Evolutionary conservation across 345 rosid genomes (phyloP), one percentile per base, ranked within the genome.

Genomic region (Camelina laxa): DNA sequence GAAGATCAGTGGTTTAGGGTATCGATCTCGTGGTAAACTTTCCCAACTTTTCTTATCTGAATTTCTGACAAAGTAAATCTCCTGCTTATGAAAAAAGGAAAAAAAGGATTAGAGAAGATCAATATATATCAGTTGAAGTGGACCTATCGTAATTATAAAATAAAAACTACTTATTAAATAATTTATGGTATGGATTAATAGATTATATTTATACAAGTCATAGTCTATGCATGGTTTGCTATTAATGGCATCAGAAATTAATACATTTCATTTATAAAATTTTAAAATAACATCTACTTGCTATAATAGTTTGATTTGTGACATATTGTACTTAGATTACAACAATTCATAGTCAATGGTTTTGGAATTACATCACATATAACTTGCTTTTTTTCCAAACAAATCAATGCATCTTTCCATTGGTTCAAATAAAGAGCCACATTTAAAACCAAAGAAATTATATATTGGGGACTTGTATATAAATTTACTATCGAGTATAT

Each of bases 1-100:
- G 82, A 91, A 93, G 15, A 93, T 78, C 15, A 91, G 73, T 44
- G 93, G 88, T 41, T 82, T 87, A n/a, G 88, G 83, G 80, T 87
- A 85, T 35, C 60, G 75, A 6, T 82, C 61, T 58, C 79, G 66
- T 16, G 89, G 85, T 38, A 91, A 80, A 3, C n/a, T 67, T 57
- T 73, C 84, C 93, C 91, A 85, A 65, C 56, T 81, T 63, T 72
- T 81, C 77, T 87, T 89, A 75, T 91, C 97, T 12, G 80, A 74
- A 59, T 74, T 75, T 67, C 80, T 81, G 62, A 89, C 89, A 36
- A 82, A 39, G 76, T 84, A 84, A 50, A 85, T 59, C 48, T 80
- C 93, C 97, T 93, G 90, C 64, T 60, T 33, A 24, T 19, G 3
- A 4, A 81, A 85, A 45, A 81, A 66, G 4, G 27, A 77, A 83